These are phyloP conservation scores for Macadamia integrifolia DNA, from an alignment of 164 flowering plant species.

Conservation along the genomic window DNA sequence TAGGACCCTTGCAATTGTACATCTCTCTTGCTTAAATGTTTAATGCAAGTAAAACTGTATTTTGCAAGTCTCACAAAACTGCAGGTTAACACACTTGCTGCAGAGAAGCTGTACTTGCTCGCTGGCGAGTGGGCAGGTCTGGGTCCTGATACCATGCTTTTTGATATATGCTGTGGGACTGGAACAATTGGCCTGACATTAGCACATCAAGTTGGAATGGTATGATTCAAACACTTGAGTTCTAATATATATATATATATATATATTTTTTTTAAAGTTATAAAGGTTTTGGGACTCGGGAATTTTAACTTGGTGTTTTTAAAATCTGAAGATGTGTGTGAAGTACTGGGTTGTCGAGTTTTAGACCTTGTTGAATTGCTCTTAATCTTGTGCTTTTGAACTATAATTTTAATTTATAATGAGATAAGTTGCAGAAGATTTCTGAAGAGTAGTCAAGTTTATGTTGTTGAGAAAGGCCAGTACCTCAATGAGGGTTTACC, in stretches of 20 bases:
- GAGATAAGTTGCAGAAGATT: no score
- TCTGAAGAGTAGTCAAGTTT: no score
- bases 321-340: no score
- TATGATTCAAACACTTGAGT: constrained; percentile 32
- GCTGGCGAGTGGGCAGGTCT: constrained; percentile 98
- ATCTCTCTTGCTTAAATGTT: neutral
- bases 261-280: neutral
- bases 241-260: neutral
- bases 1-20: constrained; percentile 6
- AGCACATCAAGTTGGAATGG: constrained; percentile 98
- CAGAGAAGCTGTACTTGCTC: constrained; percentile 50
- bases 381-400: no score
- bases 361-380: no score
- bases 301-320: neutral
- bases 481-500: no score
- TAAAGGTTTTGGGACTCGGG: neutral
- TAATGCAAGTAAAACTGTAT: neutral
- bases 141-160: constrained; percentile 87
- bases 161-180: constrained; percentile 94
- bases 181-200: constrained; percentile 93
- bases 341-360: no score
- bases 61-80: constrained; percentile 17
- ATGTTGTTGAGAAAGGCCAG: no score
- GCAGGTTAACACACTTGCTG: constrained; percentile 44
- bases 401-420: no score